phyloP scores from a whole-genome alignment of 2,329 filamentous ascomycete species.

The Diaporthe eres region DNA sequence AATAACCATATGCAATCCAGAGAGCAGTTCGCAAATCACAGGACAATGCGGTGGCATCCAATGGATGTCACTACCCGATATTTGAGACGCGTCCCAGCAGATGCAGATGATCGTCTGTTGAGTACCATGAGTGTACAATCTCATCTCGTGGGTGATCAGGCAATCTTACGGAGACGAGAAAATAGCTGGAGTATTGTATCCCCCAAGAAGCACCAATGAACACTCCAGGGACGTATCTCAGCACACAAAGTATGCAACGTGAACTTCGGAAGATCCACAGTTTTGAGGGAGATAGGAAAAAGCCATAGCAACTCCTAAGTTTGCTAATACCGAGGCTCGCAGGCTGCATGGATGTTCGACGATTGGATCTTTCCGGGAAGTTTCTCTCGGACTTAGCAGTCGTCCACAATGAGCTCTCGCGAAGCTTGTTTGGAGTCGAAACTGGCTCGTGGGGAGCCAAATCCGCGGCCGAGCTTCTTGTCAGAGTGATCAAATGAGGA shows the following conservation, averaged over 20 bases:
- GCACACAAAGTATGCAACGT: not conserved
- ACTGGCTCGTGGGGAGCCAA: no score
- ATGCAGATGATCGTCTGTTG: not conserved
- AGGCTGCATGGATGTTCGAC: no score
- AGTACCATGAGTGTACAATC: not conserved
- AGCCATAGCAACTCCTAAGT: not conserved
- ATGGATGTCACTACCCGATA: not conserved
- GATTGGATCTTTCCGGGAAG: no score
- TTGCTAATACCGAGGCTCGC: no score
- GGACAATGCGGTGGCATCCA: not conserved
- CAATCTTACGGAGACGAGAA: not conserved
- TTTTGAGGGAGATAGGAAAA: not conserved
- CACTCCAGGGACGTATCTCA: not conserved
- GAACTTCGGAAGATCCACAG: not conserved
- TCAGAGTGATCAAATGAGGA: no score
- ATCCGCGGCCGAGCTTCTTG: no score
- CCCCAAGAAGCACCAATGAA: not conserved
- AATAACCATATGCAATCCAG: not conserved
- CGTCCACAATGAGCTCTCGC: no score
- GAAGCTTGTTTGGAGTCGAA: no score
- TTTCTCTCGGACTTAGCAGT: no score
- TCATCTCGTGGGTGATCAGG: accelerated
- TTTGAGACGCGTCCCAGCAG: not conserved
- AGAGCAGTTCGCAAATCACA: not conserved
- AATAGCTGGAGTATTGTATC: no score